Evolutionary conservation across 2,329 filamentous ascomycete species (phyloP).

Genomic region (Emydomyces testavorans): DNA sequence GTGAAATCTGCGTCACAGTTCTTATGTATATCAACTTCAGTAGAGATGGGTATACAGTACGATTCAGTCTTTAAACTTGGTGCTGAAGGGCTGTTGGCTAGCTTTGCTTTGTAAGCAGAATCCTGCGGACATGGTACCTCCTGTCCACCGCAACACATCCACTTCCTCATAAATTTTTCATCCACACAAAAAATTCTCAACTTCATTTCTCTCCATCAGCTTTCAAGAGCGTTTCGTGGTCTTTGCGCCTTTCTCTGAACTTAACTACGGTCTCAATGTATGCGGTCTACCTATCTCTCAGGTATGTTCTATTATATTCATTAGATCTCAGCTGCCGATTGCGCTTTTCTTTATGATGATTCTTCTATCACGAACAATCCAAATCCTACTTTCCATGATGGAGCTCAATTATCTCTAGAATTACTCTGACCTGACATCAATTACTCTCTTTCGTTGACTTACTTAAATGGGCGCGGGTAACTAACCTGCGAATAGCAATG

Average conservation of each 20-base stretch:
- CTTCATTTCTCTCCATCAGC: background rate
- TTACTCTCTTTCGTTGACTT: constrained; percentile 1
- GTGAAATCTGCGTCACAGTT: too few species aligned
- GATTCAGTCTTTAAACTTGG: too few species aligned
- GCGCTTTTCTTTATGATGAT: constrained; percentile 32
- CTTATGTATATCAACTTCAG: too few species aligned
- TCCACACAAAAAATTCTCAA: constrained; percentile 5
- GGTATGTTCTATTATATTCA: background rate
- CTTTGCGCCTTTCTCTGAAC: too few species aligned
- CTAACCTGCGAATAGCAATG: constrained; percentile 2
- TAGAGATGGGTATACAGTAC: too few species aligned
- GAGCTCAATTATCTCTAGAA: constrained; percentile 43
- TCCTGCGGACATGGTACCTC: background rate
- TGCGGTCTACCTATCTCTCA: background rate
- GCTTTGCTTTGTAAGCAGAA: background rate
- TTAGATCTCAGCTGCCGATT: background rate
- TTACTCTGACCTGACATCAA: constrained; percentile 41
- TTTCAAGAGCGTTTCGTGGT: too few species aligned
- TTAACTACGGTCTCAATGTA: too few species aligned
- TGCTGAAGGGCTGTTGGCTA: too few species aligned
- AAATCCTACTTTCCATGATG: constrained; percentile 48
- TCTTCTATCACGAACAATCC: constrained; percentile 43
- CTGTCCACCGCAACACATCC: background rate
- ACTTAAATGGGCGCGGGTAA: constrained; percentile 6
- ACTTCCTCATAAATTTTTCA: constrained; percentile 1